Conservation (phyloP, 805 yeast species). For the Ogataea glucozyma region DNA sequence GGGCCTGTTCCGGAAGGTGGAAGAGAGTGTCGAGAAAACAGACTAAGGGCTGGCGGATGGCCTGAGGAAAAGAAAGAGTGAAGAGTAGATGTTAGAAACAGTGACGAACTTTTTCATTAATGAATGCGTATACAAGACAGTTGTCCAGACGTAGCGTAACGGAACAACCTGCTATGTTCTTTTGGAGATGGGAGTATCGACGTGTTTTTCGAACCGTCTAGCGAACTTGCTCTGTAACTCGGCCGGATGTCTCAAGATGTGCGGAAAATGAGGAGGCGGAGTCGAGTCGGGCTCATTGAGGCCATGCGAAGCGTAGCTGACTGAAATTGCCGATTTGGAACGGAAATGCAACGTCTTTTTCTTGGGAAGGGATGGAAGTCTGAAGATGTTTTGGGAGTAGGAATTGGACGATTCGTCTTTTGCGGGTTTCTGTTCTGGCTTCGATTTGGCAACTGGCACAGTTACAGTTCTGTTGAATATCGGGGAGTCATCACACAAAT, state of each 20-base stretch:
- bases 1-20: slow-evolving; percentile 55
- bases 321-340: slow-evolving; percentile 26
- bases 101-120: too few relatives aligned
- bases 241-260: slow-evolving; percentile 13
- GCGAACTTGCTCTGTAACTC: slow-evolving; percentile 11
- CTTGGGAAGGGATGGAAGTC: slow-evolving; percentile 24
- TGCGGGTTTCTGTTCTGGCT: background rate
- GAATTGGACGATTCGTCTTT: background rate
- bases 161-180: slow-evolving; percentile 11
- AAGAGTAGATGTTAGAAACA: too few relatives aligned
- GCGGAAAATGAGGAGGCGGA: slow-evolving; percentile 18
- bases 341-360: slow-evolving; percentile 24
- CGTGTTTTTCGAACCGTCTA: slow-evolving; percentile 27
- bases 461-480: slow-evolving; percentile 15
- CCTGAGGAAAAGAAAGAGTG: background rate
- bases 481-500: slow-evolving; percentile 27
- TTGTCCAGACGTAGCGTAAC: too few relatives aligned
- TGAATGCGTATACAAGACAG: too few relatives aligned
- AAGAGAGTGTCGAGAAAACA: slow-evolving; percentile 45
- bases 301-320: background rate
- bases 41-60: slow-evolving; percentile 16
- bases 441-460: background rate
- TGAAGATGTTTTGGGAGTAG: slow-evolving; percentile 16
- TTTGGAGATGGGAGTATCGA: slow-evolving; percentile 35
- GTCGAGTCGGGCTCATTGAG: slow-evolving; percentile 21